phyloP scores from a whole-genome alignment of 306 rosid species.

The Arachis stenosperma region DNA sequence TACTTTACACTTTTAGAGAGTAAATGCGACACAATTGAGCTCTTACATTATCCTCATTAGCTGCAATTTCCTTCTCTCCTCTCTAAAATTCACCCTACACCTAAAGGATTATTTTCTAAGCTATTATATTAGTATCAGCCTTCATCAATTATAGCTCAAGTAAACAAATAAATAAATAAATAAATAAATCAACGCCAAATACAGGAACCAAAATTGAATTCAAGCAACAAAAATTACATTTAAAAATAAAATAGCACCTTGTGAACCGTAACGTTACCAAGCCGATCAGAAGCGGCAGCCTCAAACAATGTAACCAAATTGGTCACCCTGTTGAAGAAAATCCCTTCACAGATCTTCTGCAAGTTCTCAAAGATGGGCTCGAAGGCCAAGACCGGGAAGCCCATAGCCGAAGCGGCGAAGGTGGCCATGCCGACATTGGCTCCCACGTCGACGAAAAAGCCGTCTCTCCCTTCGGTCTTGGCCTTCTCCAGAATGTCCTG shows the following conservation, averaged over 20 bases:
- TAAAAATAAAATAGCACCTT: slow-evolving; percentile 56
- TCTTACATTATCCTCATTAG: slow-evolving; percentile 9
- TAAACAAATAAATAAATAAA: neutral
- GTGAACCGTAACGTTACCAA: slow-evolving; percentile 84
- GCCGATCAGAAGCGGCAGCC: slow-evolving; percentile 82
- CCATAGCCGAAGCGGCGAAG: slow-evolving; percentile 93
- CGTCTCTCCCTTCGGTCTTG: slow-evolving; percentile 57
- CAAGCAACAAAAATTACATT: neutral
- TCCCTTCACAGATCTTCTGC: slow-evolving; percentile 95
- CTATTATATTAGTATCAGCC: neutral
- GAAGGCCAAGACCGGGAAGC: slow-evolving; percentile 77
- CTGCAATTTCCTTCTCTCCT: neutral
- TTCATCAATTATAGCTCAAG: neutral
- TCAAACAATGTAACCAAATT: slow-evolving; percentile 81
- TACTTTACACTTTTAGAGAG: neutral
- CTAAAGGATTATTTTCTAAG: slow-evolving; percentile 1
- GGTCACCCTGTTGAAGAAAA: slow-evolving; percentile 80
- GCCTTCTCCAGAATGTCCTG: slow-evolving; percentile 74
- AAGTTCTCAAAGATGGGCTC: slow-evolving; percentile 93
- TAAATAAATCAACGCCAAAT: neutral
- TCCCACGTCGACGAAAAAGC: slow-evolving; percentile 87
- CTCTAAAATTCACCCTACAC: neutral
- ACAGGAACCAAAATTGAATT: slow-evolving; percentile 9
- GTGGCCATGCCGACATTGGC: slow-evolving; percentile 96
- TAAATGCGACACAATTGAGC: slow-evolving; percentile 15